These are phyloP conservation scores for Aegilops speltoides DNA, from an alignment of 176 grass and related monocot species.

Conservation along the genomic window DNA sequence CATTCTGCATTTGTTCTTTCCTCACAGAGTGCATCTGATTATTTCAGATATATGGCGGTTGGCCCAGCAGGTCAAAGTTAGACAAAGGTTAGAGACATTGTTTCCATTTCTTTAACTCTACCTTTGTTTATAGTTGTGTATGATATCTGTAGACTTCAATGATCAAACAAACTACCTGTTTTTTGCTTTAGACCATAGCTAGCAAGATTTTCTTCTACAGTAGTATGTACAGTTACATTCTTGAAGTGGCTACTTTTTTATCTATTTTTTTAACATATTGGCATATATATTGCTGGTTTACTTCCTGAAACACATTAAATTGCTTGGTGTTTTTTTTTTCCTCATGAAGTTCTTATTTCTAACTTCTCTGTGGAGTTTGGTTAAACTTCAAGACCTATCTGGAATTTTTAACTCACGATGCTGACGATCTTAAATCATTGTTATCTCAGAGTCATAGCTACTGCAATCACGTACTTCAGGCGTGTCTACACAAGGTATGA, in stretches of 20 bases:
- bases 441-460: constrained; percentile 94
- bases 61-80: constrained; percentile 87
- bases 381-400: background rate
- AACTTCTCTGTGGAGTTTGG: background rate
- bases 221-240: background rate
- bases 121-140: background rate
- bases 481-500: constrained; percentile 94
- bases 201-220: background rate
- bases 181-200: constrained; percentile 17
- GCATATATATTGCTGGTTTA: background rate
- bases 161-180: background rate
- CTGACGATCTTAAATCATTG: constrained; percentile 26
- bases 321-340: background rate
- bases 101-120: background rate
- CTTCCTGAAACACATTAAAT: background rate
- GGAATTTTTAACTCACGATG: background rate
- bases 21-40: background rate
- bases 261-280: background rate
- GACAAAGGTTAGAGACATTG: constrained; percentile 73
- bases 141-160: background rate
- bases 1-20: background rate
- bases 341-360: background rate
- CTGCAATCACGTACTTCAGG: constrained; percentile 89
- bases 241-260: background rate
- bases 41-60: constrained; percentile 92